Evolutionary conservation across 768 basidiomycete species (phyloP).

Genomic region (Psilocybe cyanescens): DNA sequence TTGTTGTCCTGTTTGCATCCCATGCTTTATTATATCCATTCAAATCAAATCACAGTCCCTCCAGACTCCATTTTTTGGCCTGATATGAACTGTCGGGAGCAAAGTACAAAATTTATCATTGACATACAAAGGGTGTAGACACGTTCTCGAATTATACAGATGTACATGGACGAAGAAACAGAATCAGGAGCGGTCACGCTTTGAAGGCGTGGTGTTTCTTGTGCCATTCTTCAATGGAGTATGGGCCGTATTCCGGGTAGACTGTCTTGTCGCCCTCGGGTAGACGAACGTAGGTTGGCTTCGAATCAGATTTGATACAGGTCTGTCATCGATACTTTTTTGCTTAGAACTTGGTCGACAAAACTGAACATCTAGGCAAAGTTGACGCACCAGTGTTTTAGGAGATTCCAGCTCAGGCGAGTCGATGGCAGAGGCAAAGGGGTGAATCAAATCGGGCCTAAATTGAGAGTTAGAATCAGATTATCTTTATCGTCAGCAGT

Average conservation of each 20-base stretch:
- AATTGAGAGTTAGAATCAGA: neutral
- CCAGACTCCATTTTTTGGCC: too few species aligned
- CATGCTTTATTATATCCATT: too few species aligned
- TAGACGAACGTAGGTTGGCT: slow-evolving; percentile 64
- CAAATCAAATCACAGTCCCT: too few species aligned
- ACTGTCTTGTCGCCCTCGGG: slow-evolving; percentile 58
- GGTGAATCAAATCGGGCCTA: slow-evolving; percentile 69
- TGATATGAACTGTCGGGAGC: too few species aligned
- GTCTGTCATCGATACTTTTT: slow-evolving; percentile 33
- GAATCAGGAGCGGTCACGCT: neutral
- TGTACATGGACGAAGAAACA: neutral
- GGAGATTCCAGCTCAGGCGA: slow-evolving; percentile 57
- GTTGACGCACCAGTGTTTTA: slow-evolving; percentile 47
- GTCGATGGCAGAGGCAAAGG: slow-evolving; percentile 71
- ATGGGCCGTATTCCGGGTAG: slow-evolving; percentile 44
- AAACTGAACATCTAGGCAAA: too few species aligned
- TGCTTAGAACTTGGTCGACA: too few species aligned
- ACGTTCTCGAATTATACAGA: neutral
- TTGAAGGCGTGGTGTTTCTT: slow-evolving; percentile 49
- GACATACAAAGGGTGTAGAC: too few species aligned
- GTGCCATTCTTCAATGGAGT: slow-evolving; percentile 65
- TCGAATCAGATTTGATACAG: slow-evolving; percentile 49
- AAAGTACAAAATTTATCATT: too few species aligned
- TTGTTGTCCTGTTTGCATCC: too few species aligned
- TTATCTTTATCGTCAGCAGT: neutral